Conservation (phyloP, 345 rosid species). For the Chamaenerion angustifolium region DNA sequence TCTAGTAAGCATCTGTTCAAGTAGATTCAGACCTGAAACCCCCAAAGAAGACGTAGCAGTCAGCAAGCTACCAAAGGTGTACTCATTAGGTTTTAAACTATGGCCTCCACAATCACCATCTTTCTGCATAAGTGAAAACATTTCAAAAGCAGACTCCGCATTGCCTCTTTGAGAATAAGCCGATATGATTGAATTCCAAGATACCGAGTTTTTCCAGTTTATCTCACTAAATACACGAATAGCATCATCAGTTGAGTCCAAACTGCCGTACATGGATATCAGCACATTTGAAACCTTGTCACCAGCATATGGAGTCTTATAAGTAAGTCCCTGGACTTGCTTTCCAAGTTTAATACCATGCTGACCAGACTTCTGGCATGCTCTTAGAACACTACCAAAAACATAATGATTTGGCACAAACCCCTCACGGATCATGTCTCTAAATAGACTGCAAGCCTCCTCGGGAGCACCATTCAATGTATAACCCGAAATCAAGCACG, state of each 20-base stretch:
- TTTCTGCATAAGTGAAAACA: slow-evolving; percentile 51
- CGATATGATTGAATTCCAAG: slow-evolving; percentile 72
- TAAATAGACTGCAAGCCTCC: slow-evolving; percentile 39
- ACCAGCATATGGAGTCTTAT: slow-evolving; percentile 36
- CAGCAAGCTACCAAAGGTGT: slow-evolving; percentile 74
- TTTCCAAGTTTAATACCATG: slow-evolving; percentile 39
- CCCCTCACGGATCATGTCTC: slow-evolving; percentile 39
- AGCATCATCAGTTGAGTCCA: slow-evolving; percentile 29
- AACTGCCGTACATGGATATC: slow-evolving; percentile 64
- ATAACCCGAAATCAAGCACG: slow-evolving; percentile 68
- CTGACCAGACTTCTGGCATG: slow-evolving; percentile 45
- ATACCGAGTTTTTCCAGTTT: slow-evolving; percentile 33
- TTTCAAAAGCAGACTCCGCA: slow-evolving; percentile 34
- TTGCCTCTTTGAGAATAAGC: slow-evolving; percentile 52
- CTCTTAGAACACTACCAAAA: slow-evolving; percentile 52
- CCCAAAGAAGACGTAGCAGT: slow-evolving; percentile 43
- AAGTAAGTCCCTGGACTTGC: slow-evolving; percentile 62
- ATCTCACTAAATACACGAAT: slow-evolving; percentile 48
- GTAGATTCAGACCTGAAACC: slow-evolving; percentile 39
- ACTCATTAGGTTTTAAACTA: slow-evolving; percentile 54
- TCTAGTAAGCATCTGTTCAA: slow-evolving; percentile 54
- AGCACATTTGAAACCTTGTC: slow-evolving; percentile 55
- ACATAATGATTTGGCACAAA: slow-evolving; percentile 46
- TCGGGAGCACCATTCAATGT: slow-evolving; percentile 30
- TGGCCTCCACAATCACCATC: slow-evolving; percentile 13